Conservation (phyloP, 2,329 filamentous ascomycete genomes). For the Diaporthe capsici region DNA sequence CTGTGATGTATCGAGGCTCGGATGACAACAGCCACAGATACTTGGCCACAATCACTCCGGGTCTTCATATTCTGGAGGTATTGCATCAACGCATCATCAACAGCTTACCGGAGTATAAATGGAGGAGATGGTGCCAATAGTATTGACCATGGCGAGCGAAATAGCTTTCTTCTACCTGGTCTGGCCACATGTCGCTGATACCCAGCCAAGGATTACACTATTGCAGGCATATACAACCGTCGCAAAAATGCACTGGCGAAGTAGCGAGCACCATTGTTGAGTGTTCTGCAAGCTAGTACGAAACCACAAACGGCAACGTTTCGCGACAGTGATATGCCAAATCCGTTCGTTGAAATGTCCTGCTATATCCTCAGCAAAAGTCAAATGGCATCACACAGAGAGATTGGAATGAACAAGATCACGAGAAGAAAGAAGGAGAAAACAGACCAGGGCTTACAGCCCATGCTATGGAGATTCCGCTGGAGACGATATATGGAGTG, state of each 20-base stretch:
- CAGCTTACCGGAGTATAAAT: background rate
- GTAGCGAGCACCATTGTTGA: background rate
- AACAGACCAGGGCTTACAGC: background rate
- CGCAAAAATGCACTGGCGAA: background rate
- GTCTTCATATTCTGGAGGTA: background rate
- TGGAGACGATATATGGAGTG: background rate
- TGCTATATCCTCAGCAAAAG: background rate
- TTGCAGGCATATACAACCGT: background rate
- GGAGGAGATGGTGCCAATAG: background rate
- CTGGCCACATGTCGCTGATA: background rate
- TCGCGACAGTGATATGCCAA: background rate
- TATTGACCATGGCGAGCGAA: background rate
- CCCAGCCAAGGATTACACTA: background rate
- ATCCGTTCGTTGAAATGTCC: background rate
- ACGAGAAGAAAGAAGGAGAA: rapidly evolving
- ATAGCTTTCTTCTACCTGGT: background rate
- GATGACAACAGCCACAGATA: background rate
- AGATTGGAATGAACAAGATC: background rate
- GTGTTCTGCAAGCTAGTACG: background rate
- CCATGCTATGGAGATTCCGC: background rate
- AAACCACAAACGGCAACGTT: background rate
- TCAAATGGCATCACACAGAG: background rate
- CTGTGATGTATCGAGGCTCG: background rate
- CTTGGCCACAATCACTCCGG: background rate
- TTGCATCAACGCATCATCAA: background rate